Conservation (phyloP, 1,284 basidiomycete genomes). For the Cutaneotrichosporon cyanovorans region DNA sequence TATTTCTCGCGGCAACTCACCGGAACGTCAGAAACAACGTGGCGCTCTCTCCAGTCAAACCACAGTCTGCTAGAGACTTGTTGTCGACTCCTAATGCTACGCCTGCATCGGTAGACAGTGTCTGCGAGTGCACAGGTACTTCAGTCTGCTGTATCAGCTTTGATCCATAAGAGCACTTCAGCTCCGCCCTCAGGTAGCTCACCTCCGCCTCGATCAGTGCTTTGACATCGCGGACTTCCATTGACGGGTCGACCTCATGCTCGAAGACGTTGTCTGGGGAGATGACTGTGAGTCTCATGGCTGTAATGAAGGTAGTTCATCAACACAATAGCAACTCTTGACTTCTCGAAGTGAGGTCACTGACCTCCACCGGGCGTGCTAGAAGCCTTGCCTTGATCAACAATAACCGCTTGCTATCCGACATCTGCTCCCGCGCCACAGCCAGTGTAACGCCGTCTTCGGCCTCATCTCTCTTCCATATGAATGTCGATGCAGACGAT, state of each 20-base stretch:
- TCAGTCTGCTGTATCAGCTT: slow-evolving; percentile 25
- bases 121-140: slow-evolving; percentile 18
- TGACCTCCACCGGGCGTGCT: slow-evolving; percentile 4
- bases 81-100: slow-evolving; percentile 24
- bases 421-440: neutral
- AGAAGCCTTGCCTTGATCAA: too few relatives aligned
- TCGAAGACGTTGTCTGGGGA: slow-evolving; percentile 67
- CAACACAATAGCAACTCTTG: too few relatives aligned
- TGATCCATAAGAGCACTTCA: too few relatives aligned
- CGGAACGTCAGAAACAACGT: slow-evolving; percentile 38
- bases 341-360: neutral
- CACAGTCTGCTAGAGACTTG: slow-evolving; percentile 34
- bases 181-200: too few relatives aligned
- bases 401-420: too few relatives aligned
- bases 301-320: too few relatives aligned
- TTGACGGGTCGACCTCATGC: slow-evolving; percentile 75
- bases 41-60: slow-evolving; percentile 26
- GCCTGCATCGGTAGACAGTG: slow-evolving; percentile 36
- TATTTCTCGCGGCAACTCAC: slow-evolving; percentile 16
- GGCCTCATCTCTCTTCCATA: too few relatives aligned
- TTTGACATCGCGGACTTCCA: slow-evolving; percentile 82
- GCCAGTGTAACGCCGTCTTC: neutral
- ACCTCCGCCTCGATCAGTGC: slow-evolving; percentile 86
- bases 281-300: slow-evolving; percentile 71
- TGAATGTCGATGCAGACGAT: too few relatives aligned